Conservation (phyloP, 495 filamentous ascomycete species). For the Pyrenula aspistea region DNA sequence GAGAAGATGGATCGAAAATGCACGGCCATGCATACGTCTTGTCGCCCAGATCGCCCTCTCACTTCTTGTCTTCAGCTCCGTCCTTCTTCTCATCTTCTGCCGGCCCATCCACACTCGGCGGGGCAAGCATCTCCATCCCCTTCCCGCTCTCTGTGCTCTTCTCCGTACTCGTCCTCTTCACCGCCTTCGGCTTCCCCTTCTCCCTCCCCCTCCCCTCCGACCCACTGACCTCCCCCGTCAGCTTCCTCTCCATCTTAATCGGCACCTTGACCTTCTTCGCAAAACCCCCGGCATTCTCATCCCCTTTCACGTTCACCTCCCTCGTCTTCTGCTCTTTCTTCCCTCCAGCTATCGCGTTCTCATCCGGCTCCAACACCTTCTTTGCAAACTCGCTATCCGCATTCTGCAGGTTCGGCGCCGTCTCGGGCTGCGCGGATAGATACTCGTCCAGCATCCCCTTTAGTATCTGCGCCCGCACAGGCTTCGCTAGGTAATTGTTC, state of each 20-base stretch:
- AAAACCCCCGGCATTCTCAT: background rate
- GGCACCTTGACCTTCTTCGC: background rate
- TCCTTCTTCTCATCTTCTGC: background rate
- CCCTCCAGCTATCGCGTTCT: background rate
- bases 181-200: background rate
- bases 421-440: conserved; percentile 40
- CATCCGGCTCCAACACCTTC: conserved; percentile 2
- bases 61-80: background rate
- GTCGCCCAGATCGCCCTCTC: no score
- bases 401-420: conserved; percentile 21
- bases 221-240: background rate
- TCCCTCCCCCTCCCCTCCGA: background rate
- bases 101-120: background rate
- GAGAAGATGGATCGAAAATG: no score
- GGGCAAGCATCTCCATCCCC: background rate
- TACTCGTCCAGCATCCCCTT: conserved; percentile 67
- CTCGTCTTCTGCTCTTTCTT: background rate
- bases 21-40: no score
- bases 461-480: conserved; percentile 62
- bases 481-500: conserved; percentile 93
- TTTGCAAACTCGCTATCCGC: conserved; percentile 23
- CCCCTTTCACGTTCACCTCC: background rate
- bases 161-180: background rate
- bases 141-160: background rate
- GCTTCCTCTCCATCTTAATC: background rate